phyloP scores from a whole-genome alignment of 768 basidiomycete species.

The Lactifluus hygrophoroides region DNA sequence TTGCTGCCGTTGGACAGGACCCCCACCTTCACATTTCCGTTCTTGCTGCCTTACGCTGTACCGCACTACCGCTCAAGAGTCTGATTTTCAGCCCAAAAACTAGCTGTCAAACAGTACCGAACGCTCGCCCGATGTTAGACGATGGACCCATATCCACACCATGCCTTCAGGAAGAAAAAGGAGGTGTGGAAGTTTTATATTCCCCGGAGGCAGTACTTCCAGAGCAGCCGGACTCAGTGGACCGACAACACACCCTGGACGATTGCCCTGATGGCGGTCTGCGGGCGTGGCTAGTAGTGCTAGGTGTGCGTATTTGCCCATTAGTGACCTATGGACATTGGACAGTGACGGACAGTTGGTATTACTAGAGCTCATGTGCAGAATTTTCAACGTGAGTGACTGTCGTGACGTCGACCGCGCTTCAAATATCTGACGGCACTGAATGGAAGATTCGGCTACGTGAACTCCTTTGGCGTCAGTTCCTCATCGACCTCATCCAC shows the following conservation, averaged over 20 bases:
- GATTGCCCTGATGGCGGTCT: slow-evolving; percentile 38
- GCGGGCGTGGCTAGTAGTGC: slow-evolving; percentile 36
- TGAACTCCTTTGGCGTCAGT: slow-evolving; percentile 69
- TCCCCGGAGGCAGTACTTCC: no score
- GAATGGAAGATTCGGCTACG: slow-evolving; percentile 48
- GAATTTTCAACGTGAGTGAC: slow-evolving; percentile 35
- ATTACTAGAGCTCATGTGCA: slow-evolving; percentile 27
- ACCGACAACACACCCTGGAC: not conserved
- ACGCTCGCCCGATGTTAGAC: not conserved
- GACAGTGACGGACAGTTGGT: not conserved
- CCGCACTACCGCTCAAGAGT: no score
- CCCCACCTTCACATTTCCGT: no score
- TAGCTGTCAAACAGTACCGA: not conserved
- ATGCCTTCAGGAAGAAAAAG: not conserved
- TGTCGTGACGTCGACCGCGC: not conserved
- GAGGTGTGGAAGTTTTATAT: no score
- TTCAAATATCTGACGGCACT: not conserved
- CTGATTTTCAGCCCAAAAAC: no score
- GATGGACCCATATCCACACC: not conserved
- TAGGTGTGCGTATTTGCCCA: slow-evolving; percentile 28
- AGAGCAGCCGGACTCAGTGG: not conserved
- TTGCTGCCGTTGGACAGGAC: no score
- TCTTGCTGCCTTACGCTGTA: no score
- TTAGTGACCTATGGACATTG: no score
- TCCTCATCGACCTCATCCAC: no score